A percentile compares a stretch with the other conserved stretches of the same genome.
These are phyloP conservation scores for Saturnispora hagleri DNA, from an alignment of 805 yeast species.

Conservation along the genomic window DNA sequence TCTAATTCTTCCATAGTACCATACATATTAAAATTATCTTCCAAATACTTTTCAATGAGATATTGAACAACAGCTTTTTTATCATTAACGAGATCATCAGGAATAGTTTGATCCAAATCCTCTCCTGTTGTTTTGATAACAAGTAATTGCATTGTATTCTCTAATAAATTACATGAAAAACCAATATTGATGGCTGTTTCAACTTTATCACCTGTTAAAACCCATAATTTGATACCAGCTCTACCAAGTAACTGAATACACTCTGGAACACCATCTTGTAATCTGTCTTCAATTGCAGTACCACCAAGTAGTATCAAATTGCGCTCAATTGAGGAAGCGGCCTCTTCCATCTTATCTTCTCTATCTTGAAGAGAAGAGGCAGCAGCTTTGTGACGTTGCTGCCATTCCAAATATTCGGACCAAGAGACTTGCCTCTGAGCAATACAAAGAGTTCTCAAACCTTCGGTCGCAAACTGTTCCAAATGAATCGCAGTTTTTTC, in stretches of 20 bases:
- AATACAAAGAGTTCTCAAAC: constrained; percentile 72
- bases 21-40: constrained; percentile 44
- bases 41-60: constrained; percentile 44
- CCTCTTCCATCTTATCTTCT: constrained; percentile 64
- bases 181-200: constrained; percentile 87
- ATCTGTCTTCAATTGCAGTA: constrained; percentile 78
- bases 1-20: constrained; percentile 53
- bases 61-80: constrained; percentile 32
- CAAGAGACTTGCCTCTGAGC: constrained; percentile 61
- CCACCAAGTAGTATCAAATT: constrained; percentile 65
- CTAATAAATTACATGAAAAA: constrained; percentile 70
- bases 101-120: constrained; percentile 38
- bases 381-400: constrained; percentile 50
- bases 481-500: constrained; percentile 63
- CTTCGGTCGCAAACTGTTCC: constrained; percentile 76
- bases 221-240: constrained; percentile 83
- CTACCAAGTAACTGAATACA: constrained; percentile 58
- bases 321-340: constrained; percentile 64
- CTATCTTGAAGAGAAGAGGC: constrained; percentile 51
- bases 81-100: constrained; percentile 18
- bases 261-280: constrained; percentile 83
- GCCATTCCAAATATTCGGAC: constrained; percentile 58
- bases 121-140: constrained; percentile 53
- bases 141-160: constrained; percentile 66
- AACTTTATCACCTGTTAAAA: constrained; percentile 80